These are phyloP conservation scores for Pleurotus citrinopileatus DNA, from an alignment of 768 basidiomycete genomes.

Conservation along the genomic window DNA sequence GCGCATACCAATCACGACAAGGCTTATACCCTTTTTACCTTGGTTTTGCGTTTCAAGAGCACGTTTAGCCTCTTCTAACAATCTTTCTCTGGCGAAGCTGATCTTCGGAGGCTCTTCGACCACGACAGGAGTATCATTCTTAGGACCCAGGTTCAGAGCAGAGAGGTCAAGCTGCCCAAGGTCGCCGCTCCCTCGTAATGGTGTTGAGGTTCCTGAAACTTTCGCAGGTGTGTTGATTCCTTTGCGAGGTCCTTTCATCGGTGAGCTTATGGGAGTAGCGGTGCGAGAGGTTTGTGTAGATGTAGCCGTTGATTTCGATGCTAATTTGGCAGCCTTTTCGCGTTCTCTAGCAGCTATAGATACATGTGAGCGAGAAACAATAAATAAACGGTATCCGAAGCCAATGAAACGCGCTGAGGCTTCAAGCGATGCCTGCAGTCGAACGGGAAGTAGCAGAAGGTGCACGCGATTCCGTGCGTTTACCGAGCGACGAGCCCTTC, in stretches of 20 bases:
- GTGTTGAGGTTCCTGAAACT: slow-evolving; percentile 40
- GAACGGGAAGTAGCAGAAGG: slow-evolving; percentile 19
- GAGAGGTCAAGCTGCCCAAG: slow-evolving; percentile 70
- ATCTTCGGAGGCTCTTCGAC: slow-evolving; percentile 61
- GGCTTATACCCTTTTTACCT: slow-evolving; percentile 70
- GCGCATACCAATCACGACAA: slow-evolving; percentile 91
- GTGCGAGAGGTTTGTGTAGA: slow-evolving; percentile 46
- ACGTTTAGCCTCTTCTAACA: slow-evolving; percentile 75
- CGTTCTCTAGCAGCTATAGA: slow-evolving; percentile 75
- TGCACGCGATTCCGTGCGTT: slow-evolving; percentile 19
- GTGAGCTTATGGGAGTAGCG: slow-evolving; percentile 39
- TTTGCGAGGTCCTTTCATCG: slow-evolving; percentile 43
- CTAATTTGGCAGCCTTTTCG: slow-evolving; percentile 67
- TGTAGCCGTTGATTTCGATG: slow-evolving; percentile 33
- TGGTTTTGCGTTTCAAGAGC: slow-evolving; percentile 44
- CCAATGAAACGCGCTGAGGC: slow-evolving; percentile 18
- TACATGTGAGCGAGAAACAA: slow-evolving; percentile 33
- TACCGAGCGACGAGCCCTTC: slow-evolving; percentile 62
- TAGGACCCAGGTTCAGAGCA: slow-evolving; percentile 61
- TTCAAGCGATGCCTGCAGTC: slow-evolving; percentile 15
- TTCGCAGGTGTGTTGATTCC: slow-evolving; percentile 26
- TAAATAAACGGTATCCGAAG: slow-evolving; percentile 21
- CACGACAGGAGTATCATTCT: slow-evolving; percentile 33
- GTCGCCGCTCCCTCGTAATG: slow-evolving; percentile 40
- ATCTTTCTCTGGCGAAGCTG: slow-evolving; percentile 70